phyloP scores from a whole-genome alignment of 2,329 filamentous ascomycete genomes.

The Drechslerella coelobrocha region DNA sequence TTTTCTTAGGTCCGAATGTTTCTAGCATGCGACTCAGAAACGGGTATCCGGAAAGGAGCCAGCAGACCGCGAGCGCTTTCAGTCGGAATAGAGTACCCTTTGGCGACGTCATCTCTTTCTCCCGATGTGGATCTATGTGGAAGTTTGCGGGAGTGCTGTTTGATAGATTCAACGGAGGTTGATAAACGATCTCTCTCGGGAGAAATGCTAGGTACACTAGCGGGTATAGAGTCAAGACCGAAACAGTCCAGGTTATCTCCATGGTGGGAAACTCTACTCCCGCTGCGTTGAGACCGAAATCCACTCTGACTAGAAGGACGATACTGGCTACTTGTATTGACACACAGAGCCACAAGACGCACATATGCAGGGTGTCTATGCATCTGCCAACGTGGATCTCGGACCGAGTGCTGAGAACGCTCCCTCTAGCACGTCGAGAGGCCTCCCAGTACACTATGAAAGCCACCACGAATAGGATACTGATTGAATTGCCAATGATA shows the following conservation, averaged over 20 bases:
- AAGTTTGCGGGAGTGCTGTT: neutral
- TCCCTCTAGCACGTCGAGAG: neutral
- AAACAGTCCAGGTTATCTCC: conserved; percentile 36
- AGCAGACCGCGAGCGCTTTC: conserved; percentile 17
- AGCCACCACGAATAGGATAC: conserved; percentile 12
- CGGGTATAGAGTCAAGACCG: conserved; percentile 12
- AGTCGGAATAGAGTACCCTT: conserved; percentile 12
- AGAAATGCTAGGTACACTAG: conserved; percentile 19
- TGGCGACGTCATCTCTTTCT: neutral
- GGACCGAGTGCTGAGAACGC: conserved; percentile 1
- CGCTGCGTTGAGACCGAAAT: conserved; percentile 13
- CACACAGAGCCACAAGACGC: conserved; percentile 22
- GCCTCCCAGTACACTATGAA: conserved; percentile 23
- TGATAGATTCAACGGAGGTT: neutral
- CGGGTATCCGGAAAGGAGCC: conserved; percentile 26
- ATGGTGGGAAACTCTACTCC: conserved; percentile 30
- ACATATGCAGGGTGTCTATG: conserved; percentile 10
- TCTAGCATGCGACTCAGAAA: conserved; percentile 35
- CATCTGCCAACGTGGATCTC: conserved; percentile 19
- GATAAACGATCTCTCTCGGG: conserved; percentile 6
- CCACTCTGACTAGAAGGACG: conserved; percentile 12
- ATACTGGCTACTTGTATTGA: conserved; percentile 31
- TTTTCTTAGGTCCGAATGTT: conserved; percentile 24
- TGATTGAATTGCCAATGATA: conserved; percentile 25
- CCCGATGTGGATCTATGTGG: neutral